phyloP scores from a whole-genome alignment of 495 filamentous ascomycete species.

The Penicillium alfredii region DNA sequence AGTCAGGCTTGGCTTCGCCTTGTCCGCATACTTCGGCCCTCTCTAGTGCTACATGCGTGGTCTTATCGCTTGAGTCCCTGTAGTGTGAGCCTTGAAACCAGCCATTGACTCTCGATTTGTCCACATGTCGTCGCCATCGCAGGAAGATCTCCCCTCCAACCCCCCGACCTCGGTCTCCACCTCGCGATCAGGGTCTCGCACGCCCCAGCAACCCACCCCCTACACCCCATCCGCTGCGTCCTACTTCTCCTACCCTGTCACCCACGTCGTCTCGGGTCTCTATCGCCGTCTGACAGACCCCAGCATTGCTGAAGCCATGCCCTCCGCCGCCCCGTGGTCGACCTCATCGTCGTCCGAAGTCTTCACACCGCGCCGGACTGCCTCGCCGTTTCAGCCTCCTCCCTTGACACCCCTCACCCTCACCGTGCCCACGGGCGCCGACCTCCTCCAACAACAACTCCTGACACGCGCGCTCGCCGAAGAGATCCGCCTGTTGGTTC shows the following conservation, averaged over 20 bases:
- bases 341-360: constrained; percentile 27
- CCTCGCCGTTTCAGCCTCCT: constrained; percentile 56
- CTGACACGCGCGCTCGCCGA: constrained; percentile 74
- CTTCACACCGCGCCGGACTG: constrained; percentile 48
- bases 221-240: constrained; percentile 38
- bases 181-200: constrained; percentile 30
- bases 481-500: constrained; percentile 87
- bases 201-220: constrained; percentile 19
- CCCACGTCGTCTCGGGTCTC: constrained; percentile 47
- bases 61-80: too few species aligned
- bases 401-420: constrained; percentile 53
- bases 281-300: constrained; percentile 49
- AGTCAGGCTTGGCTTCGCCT: constrained; percentile 6
- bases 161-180: constrained; percentile 25
- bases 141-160: constrained; percentile 16
- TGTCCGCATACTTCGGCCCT: constrained; percentile 4
- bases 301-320: constrained; percentile 18
- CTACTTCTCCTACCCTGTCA: constrained; percentile 52
- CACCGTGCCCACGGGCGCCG: constrained; percentile 24
- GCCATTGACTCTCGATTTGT: constrained; percentile 16
- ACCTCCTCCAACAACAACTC: constrained; percentile 42
- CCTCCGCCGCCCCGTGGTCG: constrained; percentile 23
- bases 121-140: constrained; percentile 27
- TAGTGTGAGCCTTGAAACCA: constrained; percentile 1
- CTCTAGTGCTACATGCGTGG: too few species aligned